These are phyloP conservation scores for Acanthamoeba healyi DNA, from an alignment of 208 protist genomes.

Conservation along the genomic window DNA sequence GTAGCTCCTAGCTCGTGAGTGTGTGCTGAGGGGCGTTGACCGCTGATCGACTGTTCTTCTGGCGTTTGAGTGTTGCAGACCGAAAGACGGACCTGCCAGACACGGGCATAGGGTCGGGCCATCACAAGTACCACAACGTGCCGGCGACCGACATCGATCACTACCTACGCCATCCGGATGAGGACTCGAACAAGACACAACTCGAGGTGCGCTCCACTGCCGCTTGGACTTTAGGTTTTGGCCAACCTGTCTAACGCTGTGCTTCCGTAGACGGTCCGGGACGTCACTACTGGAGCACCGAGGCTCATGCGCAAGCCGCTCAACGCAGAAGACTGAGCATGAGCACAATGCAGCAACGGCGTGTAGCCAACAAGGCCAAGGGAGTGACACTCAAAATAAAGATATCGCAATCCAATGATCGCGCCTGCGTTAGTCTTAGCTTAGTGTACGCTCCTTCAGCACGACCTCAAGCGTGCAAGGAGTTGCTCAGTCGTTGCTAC, in stretches of 20 bases:
- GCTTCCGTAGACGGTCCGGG: background rate
- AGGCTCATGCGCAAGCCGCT: slow-evolving; percentile 57
- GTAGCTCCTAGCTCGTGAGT: background rate
- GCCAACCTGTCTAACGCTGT: background rate
- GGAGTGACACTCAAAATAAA: too few relatives aligned
- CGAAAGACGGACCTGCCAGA: slow-evolving; percentile 47
- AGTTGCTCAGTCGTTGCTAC: too few relatives aligned
- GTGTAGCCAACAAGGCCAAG: too few relatives aligned
- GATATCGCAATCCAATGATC: too few relatives aligned
- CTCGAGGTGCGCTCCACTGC: background rate
- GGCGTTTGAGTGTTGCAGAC: background rate
- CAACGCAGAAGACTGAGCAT: slow-evolving; percentile 55
- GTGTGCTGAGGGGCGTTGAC: background rate
- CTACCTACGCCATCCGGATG: background rate
- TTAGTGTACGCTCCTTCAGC: too few relatives aligned
- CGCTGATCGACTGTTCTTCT: background rate
- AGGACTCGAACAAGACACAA: slow-evolving; percentile 51
- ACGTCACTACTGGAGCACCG: slow-evolving; percentile 22
- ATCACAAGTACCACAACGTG: slow-evolving; percentile 64
- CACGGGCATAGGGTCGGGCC: slow-evolving; percentile 31
- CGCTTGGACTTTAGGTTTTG: background rate
- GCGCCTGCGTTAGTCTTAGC: too few relatives aligned
- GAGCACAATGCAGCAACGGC: too few relatives aligned
- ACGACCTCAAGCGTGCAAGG: too few relatives aligned
- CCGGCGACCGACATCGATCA: slow-evolving; percentile 7